Percentiles rank a stretch among this genome's conserved stretches.
Evolutionary conservation across 2,329 filamentous ascomycete species (phyloP).

Genomic region (Amauroascus verrucosus): DNA sequence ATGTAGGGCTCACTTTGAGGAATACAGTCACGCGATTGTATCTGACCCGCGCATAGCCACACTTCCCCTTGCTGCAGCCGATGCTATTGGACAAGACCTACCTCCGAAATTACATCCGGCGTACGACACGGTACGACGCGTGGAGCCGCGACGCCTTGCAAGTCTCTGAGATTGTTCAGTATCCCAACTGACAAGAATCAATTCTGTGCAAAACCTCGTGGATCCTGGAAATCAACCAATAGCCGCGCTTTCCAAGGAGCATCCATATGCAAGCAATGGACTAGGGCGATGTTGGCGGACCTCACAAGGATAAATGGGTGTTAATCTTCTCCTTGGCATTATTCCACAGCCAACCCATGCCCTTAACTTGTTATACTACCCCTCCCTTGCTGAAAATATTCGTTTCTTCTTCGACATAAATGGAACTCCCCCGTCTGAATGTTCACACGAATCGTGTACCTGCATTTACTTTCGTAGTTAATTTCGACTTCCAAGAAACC

Average conservation of each 20-base stretch:
- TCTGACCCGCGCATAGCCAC: background rate
- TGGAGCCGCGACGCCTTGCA: background rate
- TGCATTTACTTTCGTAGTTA: background rate
- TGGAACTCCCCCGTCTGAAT: background rate
- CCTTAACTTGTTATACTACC: background rate
- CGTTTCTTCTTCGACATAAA: background rate
- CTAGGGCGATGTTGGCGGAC: background rate
- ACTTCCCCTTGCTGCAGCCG: background rate
- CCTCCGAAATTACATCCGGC: background rate
- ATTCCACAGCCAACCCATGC: background rate
- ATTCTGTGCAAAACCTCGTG: background rate
- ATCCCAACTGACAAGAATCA: background rate
- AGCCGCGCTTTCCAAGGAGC: background rate
- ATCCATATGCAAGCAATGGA: slow-evolving; percentile 1
- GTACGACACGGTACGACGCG: background rate
- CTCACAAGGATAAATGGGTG: background rate
- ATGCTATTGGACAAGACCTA: background rate
- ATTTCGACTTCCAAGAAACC: no score
- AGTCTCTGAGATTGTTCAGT: no score
- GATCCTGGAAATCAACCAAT: background rate
- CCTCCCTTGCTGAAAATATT: background rate
- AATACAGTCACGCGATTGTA: slow-evolving; percentile 3
- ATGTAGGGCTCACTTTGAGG: background rate
- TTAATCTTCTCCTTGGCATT: background rate
- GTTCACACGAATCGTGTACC: background rate